Evolutionary conservation across 1,139 yeast species (phyloP), one percentile per base, ranked within the genome.

Genomic region (Candida anutae): DNA sequence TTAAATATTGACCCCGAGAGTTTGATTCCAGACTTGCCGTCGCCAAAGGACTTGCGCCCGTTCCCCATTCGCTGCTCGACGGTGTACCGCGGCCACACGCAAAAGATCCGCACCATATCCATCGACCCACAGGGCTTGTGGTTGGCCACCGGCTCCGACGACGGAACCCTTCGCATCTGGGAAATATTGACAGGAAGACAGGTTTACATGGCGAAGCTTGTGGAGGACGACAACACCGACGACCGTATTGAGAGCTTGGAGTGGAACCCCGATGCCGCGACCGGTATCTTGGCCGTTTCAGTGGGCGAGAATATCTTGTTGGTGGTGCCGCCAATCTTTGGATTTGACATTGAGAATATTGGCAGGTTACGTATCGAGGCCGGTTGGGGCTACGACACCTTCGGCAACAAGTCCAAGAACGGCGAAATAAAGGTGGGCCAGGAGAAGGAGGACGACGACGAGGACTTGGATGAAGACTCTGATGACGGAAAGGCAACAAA

Each of bases 91-190:
- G 98, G 98, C 18, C 98, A 90, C 50, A 59, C 62, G 24, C 94
- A 81, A 27, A 79, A 79, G 45, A 78, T 93, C 29, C 77, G 98
- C 54, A 67, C 93, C 3, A 53, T 90, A 23, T 74, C 90, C 9
- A 71, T 88, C 28, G 95, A 90, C 51, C 94, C 95, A 29, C 69
- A 77, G 28, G 99, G 98, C 6, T 67, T 82, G 44, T 90, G 95
- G 90, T 64, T 90, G 38, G 98, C 98, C 14, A 90, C 98, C 6
- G 98, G 97, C 31, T 83, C 95, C 15, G 98, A 90, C 51, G 99
- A 90, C 53, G 97, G 96, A 28, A 72, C 88, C 15, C 87, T 90
- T n/a, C 71, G 95, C 45, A 70, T 90, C 13, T 90, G 98, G 98
- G 99, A 93, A 60, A 76, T 87, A 11, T 64, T 87, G 34, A 85